phyloP scores from a whole-genome alignment of 1,284 basidiomycete genomes.

The Vanrija sp. region DNA sequence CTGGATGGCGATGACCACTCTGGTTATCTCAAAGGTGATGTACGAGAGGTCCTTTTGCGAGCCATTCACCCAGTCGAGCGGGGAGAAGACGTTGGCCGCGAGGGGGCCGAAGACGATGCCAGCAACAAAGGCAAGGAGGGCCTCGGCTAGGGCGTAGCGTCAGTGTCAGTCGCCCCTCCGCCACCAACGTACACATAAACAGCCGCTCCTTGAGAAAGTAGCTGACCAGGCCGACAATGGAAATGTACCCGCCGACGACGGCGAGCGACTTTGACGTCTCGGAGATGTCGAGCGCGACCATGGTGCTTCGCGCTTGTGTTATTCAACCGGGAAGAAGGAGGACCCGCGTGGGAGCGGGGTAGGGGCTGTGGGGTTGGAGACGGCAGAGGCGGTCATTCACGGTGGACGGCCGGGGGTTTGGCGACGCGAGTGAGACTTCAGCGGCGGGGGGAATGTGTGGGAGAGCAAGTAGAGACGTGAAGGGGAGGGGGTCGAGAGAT shows the following conservation, averaged over 20 bases:
- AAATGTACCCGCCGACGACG: constrained; percentile 44
- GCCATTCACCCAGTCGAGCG: constrained; percentile 20
- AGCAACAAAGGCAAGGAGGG: constrained; percentile 86
- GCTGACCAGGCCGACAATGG: constrained; percentile 42
- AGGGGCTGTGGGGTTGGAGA: not conserved
- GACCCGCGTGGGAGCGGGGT: not conserved
- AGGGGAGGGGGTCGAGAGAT: no score
- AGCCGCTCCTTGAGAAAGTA: constrained; percentile 50
- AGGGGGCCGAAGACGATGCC: constrained; percentile 72
- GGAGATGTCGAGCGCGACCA: constrained; percentile 46
- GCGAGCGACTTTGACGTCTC: constrained; percentile 44
- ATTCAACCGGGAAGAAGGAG: constrained; percentile 7
- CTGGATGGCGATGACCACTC: constrained; percentile 90
- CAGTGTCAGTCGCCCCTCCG: constrained; percentile 46
- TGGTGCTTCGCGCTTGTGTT: constrained; percentile 15
- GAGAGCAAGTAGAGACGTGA: no score
- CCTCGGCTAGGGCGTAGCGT: constrained; percentile 81
- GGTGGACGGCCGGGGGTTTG: no score
- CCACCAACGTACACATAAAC: constrained; percentile 43
- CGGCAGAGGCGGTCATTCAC: not conserved
- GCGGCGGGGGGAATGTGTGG: no score
- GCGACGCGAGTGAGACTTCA: no score
- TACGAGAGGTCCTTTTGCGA: constrained; percentile 31
- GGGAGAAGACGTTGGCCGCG: constrained; percentile 31
- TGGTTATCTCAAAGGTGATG: constrained; percentile 68